Evolutionary conservation across 371 early-diverging fungal genomes (phyloP).

Genomic region (Apophysomyces elegans): DNA sequence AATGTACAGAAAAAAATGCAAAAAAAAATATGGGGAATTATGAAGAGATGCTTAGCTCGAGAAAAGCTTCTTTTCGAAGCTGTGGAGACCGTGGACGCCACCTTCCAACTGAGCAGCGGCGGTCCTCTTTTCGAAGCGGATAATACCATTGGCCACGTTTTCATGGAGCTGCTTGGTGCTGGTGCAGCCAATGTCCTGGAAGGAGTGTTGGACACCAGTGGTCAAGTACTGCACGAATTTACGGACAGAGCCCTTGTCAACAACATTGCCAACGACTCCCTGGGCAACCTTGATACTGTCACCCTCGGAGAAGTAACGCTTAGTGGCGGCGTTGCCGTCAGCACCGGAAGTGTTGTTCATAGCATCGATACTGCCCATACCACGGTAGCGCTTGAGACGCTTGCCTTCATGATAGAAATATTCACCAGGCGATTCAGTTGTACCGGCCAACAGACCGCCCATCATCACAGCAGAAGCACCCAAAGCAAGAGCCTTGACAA

Average conservation of each 20-base stretch:
- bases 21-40: slow-evolving; percentile 2
- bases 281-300: slow-evolving; percentile 98
- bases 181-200: slow-evolving; percentile 94
- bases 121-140: slow-evolving; percentile 94
- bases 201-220: slow-evolving; percentile 94
- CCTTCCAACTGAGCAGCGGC: slow-evolving; percentile 96
- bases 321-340: slow-evolving; percentile 80
- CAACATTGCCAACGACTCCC: slow-evolving; percentile 94
- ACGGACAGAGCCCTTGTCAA: slow-evolving; percentile 95
- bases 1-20: not conserved
- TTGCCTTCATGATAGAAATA: slow-evolving; percentile 98
- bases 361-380: slow-evolving; percentile 97
- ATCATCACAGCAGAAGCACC: slow-evolving; percentile 98
- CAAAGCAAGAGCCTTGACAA: slow-evolving; percentile 93
- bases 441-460: slow-evolving; percentile 96
- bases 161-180: slow-evolving; percentile 68
- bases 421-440: slow-evolving; percentile 94
- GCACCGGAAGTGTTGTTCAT: slow-evolving; percentile 82
- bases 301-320: slow-evolving; percentile 95
- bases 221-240: slow-evolving; percentile 89
- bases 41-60: slow-evolving; percentile 39
- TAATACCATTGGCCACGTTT: slow-evolving; percentile 68
- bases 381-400: slow-evolving; percentile 96
- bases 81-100: slow-evolving; percentile 92
- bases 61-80: slow-evolving; percentile 88